Base-by-base conservation (phyloP, 1,284 basidiomycete species). In the Ceratobasidium theobromae region DNA sequence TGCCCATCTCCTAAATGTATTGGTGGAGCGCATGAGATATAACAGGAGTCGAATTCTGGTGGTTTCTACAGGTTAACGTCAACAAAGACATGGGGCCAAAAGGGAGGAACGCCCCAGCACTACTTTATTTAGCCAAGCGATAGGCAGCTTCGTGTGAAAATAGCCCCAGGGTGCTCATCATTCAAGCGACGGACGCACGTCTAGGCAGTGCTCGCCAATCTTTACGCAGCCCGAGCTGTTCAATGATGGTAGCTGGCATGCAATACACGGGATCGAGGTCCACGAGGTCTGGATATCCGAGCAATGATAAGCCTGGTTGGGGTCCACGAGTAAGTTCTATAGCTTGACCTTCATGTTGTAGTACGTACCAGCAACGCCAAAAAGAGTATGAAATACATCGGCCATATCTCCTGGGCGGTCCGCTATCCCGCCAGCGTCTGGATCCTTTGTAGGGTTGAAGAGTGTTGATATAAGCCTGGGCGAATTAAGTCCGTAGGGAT, bases 311-410 rank as follows among this genome's bases (percentile, higher is more conserved):
- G 0, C 93, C 94, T 91, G 68, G 27, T 18, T 27, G 28, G n/a
- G 52, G 16, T 8, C 58, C 23, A 30, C 27, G 49, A 41, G 43
- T 51, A 38, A 66, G 55, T 46, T 25, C 23, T 45, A 28, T 11
- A 18, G 41, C 38, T 25, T 14, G 58, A 28, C n/a, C 21, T 12
- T 11, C 38, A 8, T 32, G 35, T 46, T 11, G 28, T 23, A 25
- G 64, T 53, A 77, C 81, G 65, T 67, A 91, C 93, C 94, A 65
- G 95, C 95, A 2, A 98, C 79, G 0, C 96, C 97, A 73, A 99
- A 99, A 6, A 84, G 76, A 0, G 96, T 99, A 74, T 99, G 96
- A 77, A 98, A 99, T 11, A 99, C 95, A 73, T 99, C 96, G 0
- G 88, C 87, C 81, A 95, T 89, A 75, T 99, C 89, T 0, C 92